Percentiles rank a stretch among this genome's conserved stretches.
These are phyloP conservation scores for Wallacemonas sp. DNA, from an alignment of 208 protist species.

Conservation along the genomic window DNA sequence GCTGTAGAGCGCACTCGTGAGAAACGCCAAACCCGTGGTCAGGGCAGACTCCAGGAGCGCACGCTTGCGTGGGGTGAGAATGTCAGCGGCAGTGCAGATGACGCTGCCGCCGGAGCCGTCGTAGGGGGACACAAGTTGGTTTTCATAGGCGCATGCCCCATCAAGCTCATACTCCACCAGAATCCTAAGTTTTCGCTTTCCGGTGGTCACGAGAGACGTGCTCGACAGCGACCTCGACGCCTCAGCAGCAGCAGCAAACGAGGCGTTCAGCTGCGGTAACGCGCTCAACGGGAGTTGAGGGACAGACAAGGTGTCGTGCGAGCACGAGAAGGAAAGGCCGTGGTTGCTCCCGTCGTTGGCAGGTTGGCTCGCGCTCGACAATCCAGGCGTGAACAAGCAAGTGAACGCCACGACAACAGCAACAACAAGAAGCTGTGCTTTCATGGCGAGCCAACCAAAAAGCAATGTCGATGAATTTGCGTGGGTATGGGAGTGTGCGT, in stretches of 20 bases:
- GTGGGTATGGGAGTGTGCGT: too few relatives aligned
- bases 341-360: too few relatives aligned
- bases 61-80: conserved; percentile 37
- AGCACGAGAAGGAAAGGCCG: conserved; percentile 2
- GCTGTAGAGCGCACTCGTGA: conserved; percentile 31
- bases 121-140: conserved; percentile 21
- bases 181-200: conserved; percentile 32
- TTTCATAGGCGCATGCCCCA: conserved; percentile 21
- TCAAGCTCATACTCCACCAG: conserved; percentile 20
- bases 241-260: neutral
- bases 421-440: too few relatives aligned
- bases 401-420: too few relatives aligned
- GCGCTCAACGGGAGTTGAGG: neutral
- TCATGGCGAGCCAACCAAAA: too few relatives aligned
- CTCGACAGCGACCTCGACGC: neutral
- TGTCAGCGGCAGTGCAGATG: conserved; percentile 29
- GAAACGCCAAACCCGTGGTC: conserved; percentile 19
- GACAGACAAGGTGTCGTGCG: neutral
- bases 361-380: too few relatives aligned
- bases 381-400: too few relatives aligned
- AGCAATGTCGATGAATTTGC: too few relatives aligned
- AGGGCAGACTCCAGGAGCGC: conserved; percentile 16
- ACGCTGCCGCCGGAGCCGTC: conserved; percentile 9
- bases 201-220: neutral
- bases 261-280: neutral